phyloP scores from a whole-genome alignment of 257 asterid species.

The Cynanchum wilfordii region DNA sequence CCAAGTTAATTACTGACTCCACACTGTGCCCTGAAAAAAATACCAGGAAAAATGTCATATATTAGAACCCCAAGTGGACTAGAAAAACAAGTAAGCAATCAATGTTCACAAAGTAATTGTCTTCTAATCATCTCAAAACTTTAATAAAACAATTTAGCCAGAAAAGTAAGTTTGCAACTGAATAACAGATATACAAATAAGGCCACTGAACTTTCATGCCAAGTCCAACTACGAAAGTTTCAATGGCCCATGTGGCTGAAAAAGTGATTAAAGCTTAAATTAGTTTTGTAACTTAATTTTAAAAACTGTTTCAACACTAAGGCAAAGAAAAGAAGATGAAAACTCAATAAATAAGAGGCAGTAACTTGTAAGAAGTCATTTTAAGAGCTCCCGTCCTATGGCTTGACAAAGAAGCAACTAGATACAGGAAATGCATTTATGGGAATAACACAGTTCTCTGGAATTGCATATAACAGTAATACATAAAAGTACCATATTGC shows the following conservation, averaged over 20 bases:
- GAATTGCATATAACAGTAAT: not conserved
- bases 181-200: not conserved
- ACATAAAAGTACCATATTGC: not conserved
- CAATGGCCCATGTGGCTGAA: not conserved
- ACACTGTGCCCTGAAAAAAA: conserved; percentile 46
- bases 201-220: not conserved
- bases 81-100: not conserved
- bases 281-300: not conserved
- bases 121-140: not conserved
- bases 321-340: not conserved
- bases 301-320: not conserved
- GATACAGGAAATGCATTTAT: not conserved
- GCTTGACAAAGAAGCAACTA: not conserved
- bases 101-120: not conserved
- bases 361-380: not conserved
- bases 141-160: not conserved
- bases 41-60: not conserved
- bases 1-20: conserved; percentile 78
- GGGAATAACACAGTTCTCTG: not conserved
- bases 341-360: not conserved
- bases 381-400: not conserved
- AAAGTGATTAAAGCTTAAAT: not conserved
- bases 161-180: not conserved
- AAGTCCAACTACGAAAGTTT: not conserved
- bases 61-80: conserved; percentile 3